These are phyloP conservation scores for Penicillium herquei DNA, from an alignment of 495 filamentous ascomycete species.

Conservation along the genomic window DNA sequence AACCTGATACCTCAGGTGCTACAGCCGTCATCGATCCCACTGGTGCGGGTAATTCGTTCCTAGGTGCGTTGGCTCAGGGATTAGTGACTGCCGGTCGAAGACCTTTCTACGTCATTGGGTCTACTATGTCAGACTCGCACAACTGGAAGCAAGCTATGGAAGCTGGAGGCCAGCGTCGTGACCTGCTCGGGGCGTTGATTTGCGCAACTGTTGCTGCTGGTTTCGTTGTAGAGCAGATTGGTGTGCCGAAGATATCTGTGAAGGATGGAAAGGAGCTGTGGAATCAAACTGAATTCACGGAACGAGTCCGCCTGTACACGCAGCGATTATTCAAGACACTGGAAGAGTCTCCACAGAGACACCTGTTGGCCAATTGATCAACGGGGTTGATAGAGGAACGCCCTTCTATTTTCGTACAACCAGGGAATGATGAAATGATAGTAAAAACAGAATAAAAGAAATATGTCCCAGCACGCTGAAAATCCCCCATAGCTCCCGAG, in stretches of 20 bases:
- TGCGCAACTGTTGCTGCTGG: slow-evolving; percentile 86
- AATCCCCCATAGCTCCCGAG: slow-evolving; percentile 19
- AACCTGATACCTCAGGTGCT: slow-evolving; percentile 29
- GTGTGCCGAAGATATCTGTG: slow-evolving; percentile 63
- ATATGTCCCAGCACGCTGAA: slow-evolving; percentile 31
- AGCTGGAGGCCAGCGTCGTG: slow-evolving; percentile 31
- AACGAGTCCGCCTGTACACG: slow-evolving; percentile 53
- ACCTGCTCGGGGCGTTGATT: slow-evolving; percentile 65
- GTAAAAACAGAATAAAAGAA: slow-evolving; percentile 36
- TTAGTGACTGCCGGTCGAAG: slow-evolving; percentile 56
- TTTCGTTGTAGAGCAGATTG: slow-evolving; percentile 92
- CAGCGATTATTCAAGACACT: slow-evolving; percentile 46
- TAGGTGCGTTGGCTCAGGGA: slow-evolving; percentile 79
- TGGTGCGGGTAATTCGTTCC: slow-evolving; percentile 91
- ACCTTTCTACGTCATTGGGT: slow-evolving; percentile 35
- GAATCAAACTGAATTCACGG: slow-evolving; percentile 65
- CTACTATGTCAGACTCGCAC: slow-evolving; percentile 30
- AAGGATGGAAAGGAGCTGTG: slow-evolving; percentile 65
- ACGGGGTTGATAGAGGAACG: slow-evolving; percentile 35
- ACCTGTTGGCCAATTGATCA: slow-evolving; percentile 46
- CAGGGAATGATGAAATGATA: slow-evolving; percentile 35
- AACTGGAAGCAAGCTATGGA: slow-evolving; percentile 31
- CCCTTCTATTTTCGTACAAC: slow-evolving; percentile 49
- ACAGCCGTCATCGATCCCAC: slow-evolving; percentile 81
- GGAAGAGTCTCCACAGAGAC: slow-evolving; percentile 45